Evolutionary conservation across 129 eudicot species (phyloP), one percentile per base, ranked within the genome.

Genomic region (Smallanthus sonchifolius): DNA sequence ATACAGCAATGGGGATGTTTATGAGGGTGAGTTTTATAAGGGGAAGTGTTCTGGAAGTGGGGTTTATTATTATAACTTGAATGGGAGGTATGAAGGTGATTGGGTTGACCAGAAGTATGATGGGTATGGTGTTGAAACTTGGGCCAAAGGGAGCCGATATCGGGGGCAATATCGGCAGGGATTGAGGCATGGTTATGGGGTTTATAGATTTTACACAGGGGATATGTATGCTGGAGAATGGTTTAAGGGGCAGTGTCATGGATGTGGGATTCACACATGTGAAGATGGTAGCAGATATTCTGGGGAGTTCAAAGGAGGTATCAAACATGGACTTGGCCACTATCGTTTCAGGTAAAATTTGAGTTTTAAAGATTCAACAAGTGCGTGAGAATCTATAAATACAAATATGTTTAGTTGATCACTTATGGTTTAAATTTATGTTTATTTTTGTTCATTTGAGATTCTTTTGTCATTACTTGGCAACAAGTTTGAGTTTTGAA

Each of bases 11-110:
- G 97, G 97, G 4, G 97, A 92, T 59, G 87, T 81, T 73, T 92
- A 92, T 42, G 97, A 92, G 77, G 97, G 97, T 6, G 97, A 92
- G 60, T 89, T 92, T 71, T 88, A 89, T 38, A 83, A 83, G 66
- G 97, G 97, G n/a, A 89, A 73, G 83, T 83, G 97, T 70, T 89
- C 91, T 54, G 97, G 97, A 6, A 89, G 97, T 80, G 97, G 97
- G 15, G 97, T 92, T 6, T 89, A 92, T 64, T 85, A 83, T 69
- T 92, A 89, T 80, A 81, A 81, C 68, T 89, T 78, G 73, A 92
- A 84, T 79, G 96, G 97, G 40, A 85, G 97, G 38, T 92, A 92
- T 66, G 97, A 92, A 61, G 97, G 97, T 10, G 96, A 92, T 67
- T 92, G 97, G 97, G 82, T 92, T 70, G 97, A 89, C 73, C 92